phyloP scores from a whole-genome alignment of 148 eudicot genomes.

The Cornus suecica region DNA sequence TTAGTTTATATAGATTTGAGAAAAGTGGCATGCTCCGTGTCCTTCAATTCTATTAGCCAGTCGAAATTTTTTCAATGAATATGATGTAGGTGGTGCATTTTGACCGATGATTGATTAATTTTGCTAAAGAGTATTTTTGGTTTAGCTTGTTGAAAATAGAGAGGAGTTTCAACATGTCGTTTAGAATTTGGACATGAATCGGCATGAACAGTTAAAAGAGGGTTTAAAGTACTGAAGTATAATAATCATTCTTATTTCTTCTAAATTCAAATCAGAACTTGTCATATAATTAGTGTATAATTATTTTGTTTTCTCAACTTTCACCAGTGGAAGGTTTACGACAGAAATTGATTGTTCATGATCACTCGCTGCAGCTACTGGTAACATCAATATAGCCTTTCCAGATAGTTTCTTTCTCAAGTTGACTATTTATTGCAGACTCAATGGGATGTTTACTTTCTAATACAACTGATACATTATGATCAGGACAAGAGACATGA shows the following conservation, averaged over 20 bases:
- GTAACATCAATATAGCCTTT: slow-evolving; percentile 35
- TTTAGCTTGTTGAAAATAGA: background rate
- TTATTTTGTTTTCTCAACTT: background rate
- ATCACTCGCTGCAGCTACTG: slow-evolving; percentile 60
- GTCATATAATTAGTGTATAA: background rate
- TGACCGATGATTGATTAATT: background rate
- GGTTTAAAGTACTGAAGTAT: background rate
- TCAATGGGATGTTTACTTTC: slow-evolving; percentile 1
- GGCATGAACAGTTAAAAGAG: background rate
- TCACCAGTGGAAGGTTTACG: slow-evolving; percentile 73
- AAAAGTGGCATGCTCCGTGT: background rate
- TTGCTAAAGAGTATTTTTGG: background rate
- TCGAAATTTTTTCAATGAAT: background rate
- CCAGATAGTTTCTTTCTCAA: slow-evolving; percentile 2
- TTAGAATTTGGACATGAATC: background rate
- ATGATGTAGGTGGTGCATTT: background rate
- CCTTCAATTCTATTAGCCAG: background rate
- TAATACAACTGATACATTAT: slow-evolving; percentile 19
- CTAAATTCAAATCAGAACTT: background rate
- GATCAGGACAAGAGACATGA: slow-evolving; percentile 78
- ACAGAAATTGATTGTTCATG: slow-evolving; percentile 66
- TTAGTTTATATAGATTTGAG: background rate
- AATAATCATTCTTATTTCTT: background rate
- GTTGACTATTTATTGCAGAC: slow-evolving; percentile 1
- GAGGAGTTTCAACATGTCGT: too few relatives aligned